Conservation (phyloP, 257 asterid species). For the Coffea canephora region DNA sequence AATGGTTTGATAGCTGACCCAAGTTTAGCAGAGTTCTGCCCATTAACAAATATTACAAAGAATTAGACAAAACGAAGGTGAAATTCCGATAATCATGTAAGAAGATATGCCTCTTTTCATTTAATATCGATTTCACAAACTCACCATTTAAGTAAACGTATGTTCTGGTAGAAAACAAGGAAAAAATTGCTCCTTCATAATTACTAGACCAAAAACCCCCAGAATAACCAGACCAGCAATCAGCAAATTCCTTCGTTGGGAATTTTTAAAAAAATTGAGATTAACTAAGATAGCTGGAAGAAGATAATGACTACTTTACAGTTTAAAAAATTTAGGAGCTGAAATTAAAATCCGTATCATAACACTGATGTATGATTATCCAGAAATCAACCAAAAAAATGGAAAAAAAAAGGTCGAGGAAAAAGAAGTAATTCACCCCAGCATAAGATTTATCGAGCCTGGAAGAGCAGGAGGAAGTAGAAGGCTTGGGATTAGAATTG, state of each 20-base stretch:
- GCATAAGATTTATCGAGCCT: conserved; percentile 30
- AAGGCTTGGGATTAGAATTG: background rate
- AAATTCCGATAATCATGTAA: background rate
- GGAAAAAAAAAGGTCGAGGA: background rate
- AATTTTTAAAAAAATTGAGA: background rate
- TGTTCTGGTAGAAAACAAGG: background rate
- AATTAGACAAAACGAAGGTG: background rate
- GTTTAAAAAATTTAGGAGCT: background rate
- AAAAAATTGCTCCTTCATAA: background rate
- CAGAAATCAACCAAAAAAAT: background rate
- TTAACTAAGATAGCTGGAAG: background rate
- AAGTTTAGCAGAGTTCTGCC: conserved; percentile 48
- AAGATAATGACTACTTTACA: background rate
- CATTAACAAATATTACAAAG: background rate
- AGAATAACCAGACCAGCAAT: background rate
- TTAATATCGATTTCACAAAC: background rate
- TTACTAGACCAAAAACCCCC: background rate
- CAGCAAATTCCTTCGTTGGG: background rate
- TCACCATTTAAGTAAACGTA: background rate
- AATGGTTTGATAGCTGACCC: conserved; percentile 49
- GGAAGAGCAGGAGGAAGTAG: conserved; percentile 5
- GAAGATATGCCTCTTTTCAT: background rate
- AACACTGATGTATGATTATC: background rate
- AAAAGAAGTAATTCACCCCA: conserved; percentile 41
- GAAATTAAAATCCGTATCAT: background rate